Evolutionary conservation across 2,329 filamentous ascomycete genomes (phyloP).

Genomic region (Calonectria crousiana): DNA sequence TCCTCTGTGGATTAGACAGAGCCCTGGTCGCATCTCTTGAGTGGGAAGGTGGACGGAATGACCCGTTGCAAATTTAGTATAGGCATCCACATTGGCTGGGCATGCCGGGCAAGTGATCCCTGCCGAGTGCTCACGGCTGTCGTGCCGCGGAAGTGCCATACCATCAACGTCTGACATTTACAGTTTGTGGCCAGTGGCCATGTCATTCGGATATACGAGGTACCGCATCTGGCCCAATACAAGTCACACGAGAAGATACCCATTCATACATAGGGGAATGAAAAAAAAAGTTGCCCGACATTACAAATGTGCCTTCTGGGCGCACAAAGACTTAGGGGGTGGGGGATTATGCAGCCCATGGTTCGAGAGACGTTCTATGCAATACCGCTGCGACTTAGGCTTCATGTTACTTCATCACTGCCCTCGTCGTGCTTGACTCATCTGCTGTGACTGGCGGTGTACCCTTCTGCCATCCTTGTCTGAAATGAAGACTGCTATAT

Average conservation of each 20-base stretch:
- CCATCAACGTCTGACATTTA: neutral
- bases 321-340: too few relatives aligned
- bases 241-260: neutral
- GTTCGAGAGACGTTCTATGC: neutral
- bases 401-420: neutral
- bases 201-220: slow-evolving; percentile 5
- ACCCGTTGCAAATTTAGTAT: slow-evolving; percentile 10
- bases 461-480: neutral
- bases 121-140: neutral
- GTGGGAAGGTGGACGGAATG: slow-evolving; percentile 8
- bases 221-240: neutral
- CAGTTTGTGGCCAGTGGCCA: neutral
- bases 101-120: slow-evolving; percentile 8
- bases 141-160: neutral
- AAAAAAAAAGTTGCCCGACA: neutral
- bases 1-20: neutral
- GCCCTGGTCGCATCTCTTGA: neutral
- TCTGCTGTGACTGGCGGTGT: neutral
- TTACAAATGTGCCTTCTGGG: neutral
- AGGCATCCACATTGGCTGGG: neutral
- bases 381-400: neutral
- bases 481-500: neutral
- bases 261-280: neutral
- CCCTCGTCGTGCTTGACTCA: neutral
- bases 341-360: neutral